Evolutionary conservation across 257 asterid species (phyloP).

Genomic region (Echites panduratus): DNA sequence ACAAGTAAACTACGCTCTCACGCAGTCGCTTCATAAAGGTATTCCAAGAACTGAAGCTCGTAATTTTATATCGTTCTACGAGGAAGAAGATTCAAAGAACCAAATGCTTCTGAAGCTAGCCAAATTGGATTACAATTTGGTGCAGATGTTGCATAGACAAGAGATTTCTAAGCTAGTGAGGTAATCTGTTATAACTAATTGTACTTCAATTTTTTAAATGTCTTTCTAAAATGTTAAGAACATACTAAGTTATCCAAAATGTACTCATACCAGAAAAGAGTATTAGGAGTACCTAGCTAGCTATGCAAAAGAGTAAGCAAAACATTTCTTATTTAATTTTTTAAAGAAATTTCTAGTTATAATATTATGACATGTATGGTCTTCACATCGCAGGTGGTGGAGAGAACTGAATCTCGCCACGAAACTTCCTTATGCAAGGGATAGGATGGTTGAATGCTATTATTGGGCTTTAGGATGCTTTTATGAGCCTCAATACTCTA

Average conservation of each 20-base stretch:
- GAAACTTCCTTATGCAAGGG: conserved; percentile 21
- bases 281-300: too few relatives aligned
- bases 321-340: too few relatives aligned
- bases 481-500: conserved; percentile 17
- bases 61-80: conserved; percentile 18
- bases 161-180: conserved; percentile 23
- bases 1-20: conserved; percentile 18
- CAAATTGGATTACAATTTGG: conserved; percentile 25
- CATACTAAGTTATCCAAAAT: too few relatives aligned
- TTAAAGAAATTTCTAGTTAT: too few relatives aligned
- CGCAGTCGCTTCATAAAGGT: conserved; percentile 18
- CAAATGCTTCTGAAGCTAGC: conserved; percentile 20
- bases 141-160: conserved; percentile 26
- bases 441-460: conserved; percentile 27
- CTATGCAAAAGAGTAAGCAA: too few relatives aligned
- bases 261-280: too few relatives aligned
- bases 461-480: conserved; percentile 23
- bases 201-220: too few relatives aligned
- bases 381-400: conserved; percentile 15
- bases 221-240: too few relatives aligned
- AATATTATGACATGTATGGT: too few relatives aligned
- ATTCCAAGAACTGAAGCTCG: conserved; percentile 24
- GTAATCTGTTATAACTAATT: too few relatives aligned
- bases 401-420: conserved; percentile 16
- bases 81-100: conserved; percentile 13